A percentile compares a stretch with the other conserved stretches of the same genome.
Evolutionary conservation across 2,329 filamentous ascomycete genomes (phyloP).

Genomic region (Aspergillus pseudoglaucus): DNA sequence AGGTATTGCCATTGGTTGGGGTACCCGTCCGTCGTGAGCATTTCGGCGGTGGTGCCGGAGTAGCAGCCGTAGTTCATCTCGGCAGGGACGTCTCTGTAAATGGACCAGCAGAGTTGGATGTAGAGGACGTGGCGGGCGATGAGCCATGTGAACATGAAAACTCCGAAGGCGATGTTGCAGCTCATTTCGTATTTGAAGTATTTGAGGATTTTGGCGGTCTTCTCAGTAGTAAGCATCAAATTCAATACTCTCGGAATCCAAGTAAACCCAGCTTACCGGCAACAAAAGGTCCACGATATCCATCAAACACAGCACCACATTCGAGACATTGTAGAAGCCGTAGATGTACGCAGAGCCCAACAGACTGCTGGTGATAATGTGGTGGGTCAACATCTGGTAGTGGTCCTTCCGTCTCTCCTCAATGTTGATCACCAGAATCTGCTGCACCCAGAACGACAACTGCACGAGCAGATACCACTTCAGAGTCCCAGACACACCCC

Average conservation of each 20-base stretch:
- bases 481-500: constrained; percentile 65
- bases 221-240: constrained; percentile 8
- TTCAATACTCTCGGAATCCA: neutral
- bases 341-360: constrained; percentile 80
- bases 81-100: constrained; percentile 59
- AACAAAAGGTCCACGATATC: constrained; percentile 86
- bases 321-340: constrained; percentile 79
- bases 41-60: constrained; percentile 40
- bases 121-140: constrained; percentile 76
- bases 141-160: constrained; percentile 84
- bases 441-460: constrained; percentile 88
- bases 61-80: constrained; percentile 68
- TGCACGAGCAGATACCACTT: constrained; percentile 90
- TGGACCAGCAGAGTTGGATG: constrained; percentile 72
- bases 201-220: constrained; percentile 90
- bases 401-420: constrained; percentile 93
- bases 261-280: constrained; percentile 54
- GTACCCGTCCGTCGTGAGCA: constrained; percentile 27
- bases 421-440: constrained; percentile 88
- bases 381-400: constrained; percentile 91
- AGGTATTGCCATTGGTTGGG: constrained; percentile 54
- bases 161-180: constrained; percentile 76
- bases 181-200: constrained; percentile 69
- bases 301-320: constrained; percentile 85
- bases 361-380: constrained; percentile 79